Percentiles rank a stretch among this genome's conserved stretches.
Conservation (phyloP, 1,284 basidiomycete species). For the Boletus holoroseus region DNA sequence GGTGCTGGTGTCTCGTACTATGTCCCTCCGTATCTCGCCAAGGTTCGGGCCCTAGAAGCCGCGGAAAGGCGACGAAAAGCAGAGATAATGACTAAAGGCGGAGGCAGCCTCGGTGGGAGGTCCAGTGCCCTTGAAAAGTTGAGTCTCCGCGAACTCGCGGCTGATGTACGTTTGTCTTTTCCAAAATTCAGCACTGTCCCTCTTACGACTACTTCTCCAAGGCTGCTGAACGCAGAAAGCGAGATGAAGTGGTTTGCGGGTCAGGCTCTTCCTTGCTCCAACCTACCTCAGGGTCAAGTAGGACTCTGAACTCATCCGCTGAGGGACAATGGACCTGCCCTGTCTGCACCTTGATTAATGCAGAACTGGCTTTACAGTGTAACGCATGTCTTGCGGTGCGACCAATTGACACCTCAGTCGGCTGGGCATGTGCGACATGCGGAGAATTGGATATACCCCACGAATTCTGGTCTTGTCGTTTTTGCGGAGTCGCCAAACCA, state of each 20-base stretch:
- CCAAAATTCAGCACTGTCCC: not conserved
- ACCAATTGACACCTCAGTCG: constrained; percentile 38
- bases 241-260: constrained; percentile 69
- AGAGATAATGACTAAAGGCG: constrained; percentile 46
- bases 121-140: constrained; percentile 36
- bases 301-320: not conserved
- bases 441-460: constrained; percentile 56
- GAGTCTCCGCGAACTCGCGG: constrained; percentile 67
- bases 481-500: constrained; percentile 64
- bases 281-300: constrained; percentile 4
- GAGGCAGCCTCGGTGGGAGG: constrained; percentile 52
- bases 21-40: constrained; percentile 58
- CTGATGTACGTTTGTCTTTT: constrained; percentile 50
- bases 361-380: constrained; percentile 46
- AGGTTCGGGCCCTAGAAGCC: constrained; percentile 63
- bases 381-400: constrained; percentile 55
- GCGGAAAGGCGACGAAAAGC: constrained; percentile 63
- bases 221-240: constrained; percentile 75
- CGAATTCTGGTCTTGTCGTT: constrained; percentile 69
- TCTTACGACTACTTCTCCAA: constrained; percentile 30
- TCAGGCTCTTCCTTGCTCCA: constrained; percentile 30
- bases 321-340: constrained; percentile 58
- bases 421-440: constrained; percentile 70
- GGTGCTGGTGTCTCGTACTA: constrained; percentile 60
- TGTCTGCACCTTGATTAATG: constrained; percentile 69